These are phyloP conservation scores for Pelargonium citronellum DNA, from an alignment of 441 rosid genomes.

Conservation along the genomic window DNA sequence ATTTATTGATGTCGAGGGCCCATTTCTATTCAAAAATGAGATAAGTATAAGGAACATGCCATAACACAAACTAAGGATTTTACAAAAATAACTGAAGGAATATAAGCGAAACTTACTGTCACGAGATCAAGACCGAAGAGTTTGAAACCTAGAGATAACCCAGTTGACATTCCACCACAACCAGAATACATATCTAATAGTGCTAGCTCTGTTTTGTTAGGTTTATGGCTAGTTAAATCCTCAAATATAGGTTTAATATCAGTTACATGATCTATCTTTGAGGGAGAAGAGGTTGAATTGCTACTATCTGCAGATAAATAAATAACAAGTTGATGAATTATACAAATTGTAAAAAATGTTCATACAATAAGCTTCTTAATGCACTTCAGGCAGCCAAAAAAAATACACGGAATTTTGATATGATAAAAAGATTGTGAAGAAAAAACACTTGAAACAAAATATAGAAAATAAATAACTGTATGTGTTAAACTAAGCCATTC, in stretches of 20 bases:
- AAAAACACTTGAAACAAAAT: no score
- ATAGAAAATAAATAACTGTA: not conserved
- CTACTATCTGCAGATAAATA: not conserved
- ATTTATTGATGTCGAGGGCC: conserved; percentile 60
- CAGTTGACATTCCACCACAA: conserved; percentile 87
- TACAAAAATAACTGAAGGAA: not conserved
- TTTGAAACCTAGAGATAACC: conserved; percentile 64
- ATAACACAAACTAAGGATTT: not conserved
- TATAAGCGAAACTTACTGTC: conserved; percentile 34
- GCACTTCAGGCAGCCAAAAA: not conserved
- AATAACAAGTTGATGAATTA: not conserved
- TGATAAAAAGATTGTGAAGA: no score
- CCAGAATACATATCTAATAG: conserved; percentile 69
- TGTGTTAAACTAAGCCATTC: not conserved
- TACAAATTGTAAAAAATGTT: not conserved
- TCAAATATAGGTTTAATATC: conserved; percentile 13
- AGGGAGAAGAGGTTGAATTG: not conserved
- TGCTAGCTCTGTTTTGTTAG: conserved; percentile 24
- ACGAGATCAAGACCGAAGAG: conserved; percentile 44
- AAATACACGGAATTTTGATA: not conserved
- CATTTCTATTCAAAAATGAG: conserved; percentile 37
- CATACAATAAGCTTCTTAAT: not conserved
- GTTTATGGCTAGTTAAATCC: not conserved
- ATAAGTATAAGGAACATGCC: not conserved
- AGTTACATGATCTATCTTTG: conserved; percentile 18